These are phyloP conservation scores for Arachis monticola DNA, from an alignment of 331 rosid genomes.

Conservation along the genomic window DNA sequence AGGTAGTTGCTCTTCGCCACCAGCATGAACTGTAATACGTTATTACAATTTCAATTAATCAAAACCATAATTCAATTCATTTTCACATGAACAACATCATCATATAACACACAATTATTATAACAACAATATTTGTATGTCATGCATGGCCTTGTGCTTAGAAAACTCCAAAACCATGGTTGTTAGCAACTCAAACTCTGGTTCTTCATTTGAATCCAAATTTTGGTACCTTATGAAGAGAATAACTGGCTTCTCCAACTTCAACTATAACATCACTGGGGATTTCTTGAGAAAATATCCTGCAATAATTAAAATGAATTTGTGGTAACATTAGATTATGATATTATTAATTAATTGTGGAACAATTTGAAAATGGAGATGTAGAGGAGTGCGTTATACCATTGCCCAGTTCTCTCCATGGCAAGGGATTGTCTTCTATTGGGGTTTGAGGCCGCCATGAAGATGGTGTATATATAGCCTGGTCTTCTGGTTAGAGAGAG, in stretches of 20 bases:
- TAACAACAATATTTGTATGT: no score
- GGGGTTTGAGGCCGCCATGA: conserved; percentile 46
- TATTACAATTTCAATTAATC: conserved; percentile 5
- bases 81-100: neutral
- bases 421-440: conserved; percentile 62
- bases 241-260: conserved; percentile 71
- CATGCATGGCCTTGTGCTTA: no score
- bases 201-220: neutral
- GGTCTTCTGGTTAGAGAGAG: conserved; percentile 25
- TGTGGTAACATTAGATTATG: neutral
- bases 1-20: conserved; percentile 88
- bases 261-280: conserved; percentile 73
- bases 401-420: conserved; percentile 93
- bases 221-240: conserved; percentile 77
- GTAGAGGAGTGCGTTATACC: conserved; percentile 56
- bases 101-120: neutral
- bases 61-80: neutral
- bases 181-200: neutral
- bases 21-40: conserved; percentile 69
- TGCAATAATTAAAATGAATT: conserved; percentile 35
- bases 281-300: conserved; percentile 82
- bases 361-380: conserved; percentile 6
- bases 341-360: neutral
- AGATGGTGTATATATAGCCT: neutral
- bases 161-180: no score